Evolutionary conservation across 176 grass and related monocot genomes (phyloP).

Genomic region (Hsuehochloa calcarea): DNA sequence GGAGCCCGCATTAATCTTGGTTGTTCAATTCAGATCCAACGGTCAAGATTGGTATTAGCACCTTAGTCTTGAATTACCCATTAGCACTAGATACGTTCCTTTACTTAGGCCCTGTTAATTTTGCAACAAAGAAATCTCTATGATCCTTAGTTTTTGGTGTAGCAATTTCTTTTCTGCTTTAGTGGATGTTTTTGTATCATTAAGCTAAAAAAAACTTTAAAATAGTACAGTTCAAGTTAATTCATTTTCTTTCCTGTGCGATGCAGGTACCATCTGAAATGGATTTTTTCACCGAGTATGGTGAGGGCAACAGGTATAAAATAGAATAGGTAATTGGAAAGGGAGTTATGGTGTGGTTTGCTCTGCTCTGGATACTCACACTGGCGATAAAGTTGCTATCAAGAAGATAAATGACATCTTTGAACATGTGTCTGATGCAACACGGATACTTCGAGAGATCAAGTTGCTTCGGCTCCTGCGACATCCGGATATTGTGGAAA

Average conservation of each 20-base stretch:
- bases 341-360: slow-evolving; percentile 95
- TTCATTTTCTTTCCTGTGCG: background rate
- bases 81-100: too few relatives aligned
- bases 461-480: slow-evolving; percentile 90
- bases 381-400: slow-evolving; percentile 82
- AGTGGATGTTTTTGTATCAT: background rate
- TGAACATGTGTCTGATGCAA: slow-evolving; percentile 87
- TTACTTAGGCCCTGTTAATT: background rate
- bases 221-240: background rate
- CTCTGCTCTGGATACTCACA: slow-evolving; percentile 80
- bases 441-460: slow-evolving; percentile 88
- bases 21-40: too few relatives aligned
- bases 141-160: background rate
- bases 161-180: background rate
- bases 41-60: too few relatives aligned
- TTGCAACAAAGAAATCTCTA: background rate
- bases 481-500: slow-evolving; percentile 92
- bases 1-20: too few relatives aligned
- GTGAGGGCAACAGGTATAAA: slow-evolving; percentile 83
- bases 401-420: slow-evolving; percentile 99
- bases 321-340: slow-evolving; percentile 94
- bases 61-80: too few relatives aligned
- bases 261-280: slow-evolving; percentile 51
- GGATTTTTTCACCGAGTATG: slow-evolving; percentile 95
- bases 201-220: background rate